Evolutionary conservation across 2,329 filamentous ascomycete genomes (phyloP).

Genomic region (Lachnellula hyalina): DNA sequence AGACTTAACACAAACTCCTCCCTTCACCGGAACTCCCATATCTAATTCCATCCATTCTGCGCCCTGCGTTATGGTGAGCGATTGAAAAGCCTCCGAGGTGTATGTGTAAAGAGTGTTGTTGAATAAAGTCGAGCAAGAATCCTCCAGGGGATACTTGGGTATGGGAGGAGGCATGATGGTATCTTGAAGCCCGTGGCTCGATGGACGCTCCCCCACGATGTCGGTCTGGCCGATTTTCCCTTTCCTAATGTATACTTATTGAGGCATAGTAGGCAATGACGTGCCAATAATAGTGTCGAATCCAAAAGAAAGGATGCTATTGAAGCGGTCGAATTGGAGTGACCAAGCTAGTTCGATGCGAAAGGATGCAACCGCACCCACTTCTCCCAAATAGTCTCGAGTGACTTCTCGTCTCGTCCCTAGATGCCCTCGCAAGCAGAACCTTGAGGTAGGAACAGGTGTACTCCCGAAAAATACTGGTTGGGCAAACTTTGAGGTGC

Average conservation of each 20-base stretch:
- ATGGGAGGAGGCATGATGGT: conserved; percentile 47
- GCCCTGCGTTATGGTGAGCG: conserved; percentile 61
- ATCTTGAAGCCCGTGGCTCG: conserved; percentile 6
- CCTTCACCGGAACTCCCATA: conserved; percentile 65
- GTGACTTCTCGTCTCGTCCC: not conserved
- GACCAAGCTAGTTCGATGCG: conserved; percentile 16
- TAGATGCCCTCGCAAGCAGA: not conserved
- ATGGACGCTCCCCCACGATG: conserved; percentile 8
- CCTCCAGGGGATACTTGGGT: conserved; percentile 64
- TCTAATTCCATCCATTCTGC: conserved; percentile 65
- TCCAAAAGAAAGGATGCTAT: conserved; percentile 19
- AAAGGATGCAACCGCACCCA: conserved; percentile 9
- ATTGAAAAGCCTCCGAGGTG: conserved; percentile 68
- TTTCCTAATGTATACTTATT: conserved; percentile 14
- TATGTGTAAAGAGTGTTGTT: conserved; percentile 82
- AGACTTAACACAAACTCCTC: conserved; percentile 71
- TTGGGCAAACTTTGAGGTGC: conserved; percentile 12
- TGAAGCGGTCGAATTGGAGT: conserved; percentile 22
- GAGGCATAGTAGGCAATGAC: conserved; percentile 18
- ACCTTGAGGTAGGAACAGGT: not conserved
- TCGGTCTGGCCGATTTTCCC: conserved; percentile 14
- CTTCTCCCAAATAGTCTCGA: not conserved
- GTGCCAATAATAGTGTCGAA: conserved; percentile 9
- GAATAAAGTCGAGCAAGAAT: conserved; percentile 76
- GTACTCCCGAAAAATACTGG: not conserved